Conservation (phyloP, 495 filamentous ascomycete genomes). For the Xylaria bambusicola region DNA sequence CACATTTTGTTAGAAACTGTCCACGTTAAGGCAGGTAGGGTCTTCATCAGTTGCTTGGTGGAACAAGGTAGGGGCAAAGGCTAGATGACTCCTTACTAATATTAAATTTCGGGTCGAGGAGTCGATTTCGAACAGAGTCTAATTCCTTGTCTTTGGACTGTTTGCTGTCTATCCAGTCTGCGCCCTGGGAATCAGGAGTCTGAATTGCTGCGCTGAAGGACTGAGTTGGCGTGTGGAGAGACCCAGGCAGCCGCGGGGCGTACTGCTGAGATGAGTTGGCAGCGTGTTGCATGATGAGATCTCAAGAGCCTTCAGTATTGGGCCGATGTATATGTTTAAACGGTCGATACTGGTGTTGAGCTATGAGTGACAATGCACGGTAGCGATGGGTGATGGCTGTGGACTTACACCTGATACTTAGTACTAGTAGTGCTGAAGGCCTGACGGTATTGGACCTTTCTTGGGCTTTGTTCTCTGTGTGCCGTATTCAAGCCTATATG, state of each 20-base stretch:
- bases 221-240: constrained; percentile 27
- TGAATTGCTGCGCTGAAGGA: constrained; percentile 24
- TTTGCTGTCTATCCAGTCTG: constrained; percentile 41
- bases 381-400: not conserved
- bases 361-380: not conserved
- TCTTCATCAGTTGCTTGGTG: not conserved
- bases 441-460: too few species aligned
- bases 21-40: too few species aligned
- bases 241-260: constrained; percentile 28
- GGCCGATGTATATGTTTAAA: not conserved
- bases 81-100: constrained; percentile 32
- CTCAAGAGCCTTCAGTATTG: not conserved
- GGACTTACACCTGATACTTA: constrained; percentile 3
- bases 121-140: constrained; percentile 30
- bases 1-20: too few species aligned
- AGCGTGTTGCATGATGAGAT: constrained; percentile 25
- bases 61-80: not conserved
- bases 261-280: constrained; percentile 33
- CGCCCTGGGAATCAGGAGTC: constrained; percentile 26
- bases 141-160: constrained; percentile 59
- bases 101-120: constrained; percentile 44
- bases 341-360: not conserved
- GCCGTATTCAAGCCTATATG: too few species aligned
- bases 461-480: too few species aligned
- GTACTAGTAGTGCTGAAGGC: too few species aligned